Evolutionary conservation across 441 rosid genomes (phyloP), one percentile per base, ranked within the genome.

Genomic region (Lepidium campestre): DNA sequence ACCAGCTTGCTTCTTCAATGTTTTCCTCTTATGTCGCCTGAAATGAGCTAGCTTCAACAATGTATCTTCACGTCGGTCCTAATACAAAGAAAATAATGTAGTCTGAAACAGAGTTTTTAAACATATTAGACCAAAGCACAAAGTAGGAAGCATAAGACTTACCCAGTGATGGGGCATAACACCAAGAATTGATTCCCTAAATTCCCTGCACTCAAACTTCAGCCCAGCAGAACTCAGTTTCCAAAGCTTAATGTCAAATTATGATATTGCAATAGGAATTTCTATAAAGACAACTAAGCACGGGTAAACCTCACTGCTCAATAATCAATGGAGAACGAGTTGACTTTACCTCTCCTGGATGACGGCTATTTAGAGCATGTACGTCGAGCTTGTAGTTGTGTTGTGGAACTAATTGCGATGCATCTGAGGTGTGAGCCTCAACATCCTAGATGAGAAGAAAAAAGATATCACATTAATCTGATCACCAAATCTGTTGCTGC

Each of bases 11-110:
- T 77, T 90, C 83, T 92, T 95, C 78, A 78, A 52, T 18, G 85
- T 64, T 76, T 92, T 95, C 72, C 99, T 90, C 77, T 87, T 95
- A 77, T 92, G 99, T 75, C 84, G 84, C 78, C 84, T 90, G 77
- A 92, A 95, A 76, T 95, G 95, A 47, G 88, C 71, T 76, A 92
- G 81, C 85, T 89, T 70, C 73, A 92, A 83, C 71, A 78, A 45
- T 48, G 98, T 87, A 83, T 95, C 99, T 80, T 95, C 99, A 78
- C 98, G 90, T 82, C 96, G 86, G 78, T 83, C 99, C 99, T 95
- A 80, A 82, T 68, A 73, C 54, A 82, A 37, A 71, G 20, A 55
- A 46, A 44, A 47, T 52, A 32, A 35, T 36, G 29, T 53, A 62
- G 71, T 53, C 60, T 53, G 48, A 36, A 68, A 62, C 57, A 35